Base-by-base conservation (phyloP, 495 filamentous ascomycete species). In the Pyrenula aspistea region DNA sequence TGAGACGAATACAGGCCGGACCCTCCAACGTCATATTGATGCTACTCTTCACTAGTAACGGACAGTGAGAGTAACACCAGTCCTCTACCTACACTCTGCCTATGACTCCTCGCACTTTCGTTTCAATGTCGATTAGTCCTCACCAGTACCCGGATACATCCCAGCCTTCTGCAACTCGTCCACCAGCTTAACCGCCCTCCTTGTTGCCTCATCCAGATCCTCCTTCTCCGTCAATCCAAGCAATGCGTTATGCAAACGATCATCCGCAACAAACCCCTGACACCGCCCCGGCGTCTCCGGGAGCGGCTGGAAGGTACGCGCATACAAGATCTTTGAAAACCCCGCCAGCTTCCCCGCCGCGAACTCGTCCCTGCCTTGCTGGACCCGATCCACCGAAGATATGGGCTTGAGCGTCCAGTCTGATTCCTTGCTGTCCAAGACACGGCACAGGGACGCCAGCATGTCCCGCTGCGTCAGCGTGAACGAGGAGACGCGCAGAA, bases 381-480 rank as follows among this genome's bases (percentile, higher is more conserved):
- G 56, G 56, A 69, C 78, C 0, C 79, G 73, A 62, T 81, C 66
- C 25, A 62, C 60, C 0, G 65, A 56, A 0, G 64, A 25, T 63
- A 80, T 72, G 15, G 73, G 54, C 2, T 51, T 65, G 48, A 87
- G 74, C 1, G 62, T 74, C 84, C 84, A 89, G 56, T 85, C 81
- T 0, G 42, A 59, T 49, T 74, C 67, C 15, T 62, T 73, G 0
- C 72, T 75, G 1, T 74, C 77, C 0, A 76, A 76, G 0, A 82
- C 82, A 1, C 80, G 77, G 56, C 77, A 65, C 8, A 72, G 64
- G 8, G 70, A 68, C 12, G 74, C 76, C 24, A 82, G 64, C 67
- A 82, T 78, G 8, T 82, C 77, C 48, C 60, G 62, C 63, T 82
- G 80, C 77, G 51, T 81, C 55, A 15, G 54, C 60, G 60, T 81